These are phyloP conservation scores for Dactylorhiza incarnata DNA, from an alignment of 106 monocot genomes.

Conservation along the genomic window DNA sequence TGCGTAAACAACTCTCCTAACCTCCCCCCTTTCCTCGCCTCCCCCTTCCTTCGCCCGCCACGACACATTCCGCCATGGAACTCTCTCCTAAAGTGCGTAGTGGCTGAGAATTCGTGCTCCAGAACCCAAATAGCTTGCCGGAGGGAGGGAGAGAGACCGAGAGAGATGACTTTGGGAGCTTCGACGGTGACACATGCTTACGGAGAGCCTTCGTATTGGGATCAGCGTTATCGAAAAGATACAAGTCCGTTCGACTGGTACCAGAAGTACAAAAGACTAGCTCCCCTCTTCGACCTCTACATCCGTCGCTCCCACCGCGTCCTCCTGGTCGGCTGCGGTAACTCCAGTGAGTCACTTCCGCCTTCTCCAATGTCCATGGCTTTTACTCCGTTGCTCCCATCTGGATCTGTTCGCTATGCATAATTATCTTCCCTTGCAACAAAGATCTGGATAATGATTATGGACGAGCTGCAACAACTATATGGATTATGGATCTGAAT, in stretches of 20 bases:
- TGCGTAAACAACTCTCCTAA: fast-evolving
- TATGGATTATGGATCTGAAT: too few relatives aligned
- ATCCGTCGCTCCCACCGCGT: slow-evolving; percentile 47
- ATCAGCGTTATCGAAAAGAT: slow-evolving; percentile 63
- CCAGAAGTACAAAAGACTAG: slow-evolving; percentile 67
- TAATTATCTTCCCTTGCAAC: not conserved
- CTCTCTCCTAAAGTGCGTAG: too few relatives aligned
- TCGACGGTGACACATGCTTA: slow-evolving; percentile 46
- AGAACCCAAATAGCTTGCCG: too few relatives aligned
- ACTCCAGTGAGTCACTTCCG: slow-evolving; percentile 41
- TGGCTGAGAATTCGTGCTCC: too few relatives aligned
- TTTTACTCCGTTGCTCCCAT: not conserved
- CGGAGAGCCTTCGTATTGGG: slow-evolving; percentile 95
- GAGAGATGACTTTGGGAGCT: slow-evolving; percentile 22
- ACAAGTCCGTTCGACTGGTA: slow-evolving; percentile 85
- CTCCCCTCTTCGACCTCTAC: slow-evolving; percentile 60
- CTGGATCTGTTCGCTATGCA: not conserved
- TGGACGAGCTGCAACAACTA: too few relatives aligned
- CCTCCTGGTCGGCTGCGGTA: slow-evolving; percentile 89
- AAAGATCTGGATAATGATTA: not conserved
- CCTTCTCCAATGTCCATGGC: not conserved
- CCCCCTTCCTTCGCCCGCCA: too few relatives aligned
- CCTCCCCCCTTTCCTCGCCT: too few relatives aligned
- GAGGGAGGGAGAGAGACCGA: slow-evolving; percentile 9
- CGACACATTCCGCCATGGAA: too few relatives aligned